Conservation (phyloP, 129 eudicot genomes). For the Artemisia tridentata region DNA sequence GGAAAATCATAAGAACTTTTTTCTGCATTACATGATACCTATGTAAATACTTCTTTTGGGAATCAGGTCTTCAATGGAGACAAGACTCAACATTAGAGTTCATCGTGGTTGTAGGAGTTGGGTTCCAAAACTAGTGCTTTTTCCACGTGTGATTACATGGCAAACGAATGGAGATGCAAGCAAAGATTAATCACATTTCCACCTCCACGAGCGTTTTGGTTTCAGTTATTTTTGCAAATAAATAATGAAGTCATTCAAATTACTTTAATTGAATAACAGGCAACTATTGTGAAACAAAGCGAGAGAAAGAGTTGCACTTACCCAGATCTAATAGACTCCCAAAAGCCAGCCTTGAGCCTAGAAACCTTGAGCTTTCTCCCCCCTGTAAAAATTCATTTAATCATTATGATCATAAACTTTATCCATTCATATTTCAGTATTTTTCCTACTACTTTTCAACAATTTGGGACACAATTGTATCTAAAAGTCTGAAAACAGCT, state of each 20-base stretch:
- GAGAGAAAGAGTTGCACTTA: conserved; percentile 29
- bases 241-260: background rate
- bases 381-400: conserved; percentile 39
- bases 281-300: background rate
- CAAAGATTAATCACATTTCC: background rate
- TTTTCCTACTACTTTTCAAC: too few relatives aligned
- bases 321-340: conserved; percentile 97
- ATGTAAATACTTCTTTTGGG: background rate
- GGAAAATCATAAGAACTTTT: background rate
- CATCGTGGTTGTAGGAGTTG: background rate
- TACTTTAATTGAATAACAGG: background rate
- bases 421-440: too few relatives aligned
- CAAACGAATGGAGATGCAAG: background rate
- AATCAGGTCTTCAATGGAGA: conserved; percentile 7
- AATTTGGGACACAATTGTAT: too few relatives aligned
- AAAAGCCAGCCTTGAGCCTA: conserved; percentile 58
- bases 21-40: conserved; percentile 11
- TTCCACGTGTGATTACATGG: background rate
- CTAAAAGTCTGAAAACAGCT: too few relatives aligned
- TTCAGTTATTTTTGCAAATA: background rate
- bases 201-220: background rate
- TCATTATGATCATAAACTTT: too few relatives aligned
- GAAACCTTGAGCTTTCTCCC: conserved; percentile 52
- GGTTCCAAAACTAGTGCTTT: background rate
- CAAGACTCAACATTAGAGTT: conserved; percentile 14